Evolutionary conservation across 2,329 filamentous ascomycete species (phyloP).

Genomic region (Diaporthe destruens): DNA sequence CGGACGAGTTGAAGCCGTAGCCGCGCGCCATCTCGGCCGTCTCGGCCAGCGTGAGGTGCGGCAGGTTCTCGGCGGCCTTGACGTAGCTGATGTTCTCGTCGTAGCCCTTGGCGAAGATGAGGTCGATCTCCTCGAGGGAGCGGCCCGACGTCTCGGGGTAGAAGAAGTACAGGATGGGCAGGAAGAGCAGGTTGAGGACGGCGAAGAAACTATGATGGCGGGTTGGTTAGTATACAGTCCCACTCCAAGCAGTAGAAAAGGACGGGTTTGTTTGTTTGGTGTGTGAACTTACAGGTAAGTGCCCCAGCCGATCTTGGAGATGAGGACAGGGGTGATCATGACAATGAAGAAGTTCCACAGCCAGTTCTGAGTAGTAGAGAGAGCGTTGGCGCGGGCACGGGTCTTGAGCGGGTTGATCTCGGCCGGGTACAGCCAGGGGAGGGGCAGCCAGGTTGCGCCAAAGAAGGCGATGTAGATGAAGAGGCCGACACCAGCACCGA

Average conservation of each 20-base stretch:
- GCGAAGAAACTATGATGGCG: constrained; percentile 58
- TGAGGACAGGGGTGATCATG: constrained; percentile 74
- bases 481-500: constrained; percentile 75
- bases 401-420: constrained; percentile 66
- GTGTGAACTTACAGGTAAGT: constrained; percentile 38
- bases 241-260: too few relatives aligned
- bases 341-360: constrained; percentile 63
- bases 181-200: constrained; percentile 63
- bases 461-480: constrained; percentile 79
- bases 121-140: constrained; percentile 73
- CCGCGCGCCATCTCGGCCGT: constrained; percentile 39
- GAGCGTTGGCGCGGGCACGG: constrained; percentile 59
- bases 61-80: constrained; percentile 37
- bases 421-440: constrained; percentile 71
- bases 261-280: too few relatives aligned
- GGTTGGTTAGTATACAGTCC: not conserved
- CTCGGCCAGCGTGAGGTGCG: constrained; percentile 37
- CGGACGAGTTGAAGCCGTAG: constrained; percentile 39
- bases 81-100: constrained; percentile 39
- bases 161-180: constrained; percentile 64
- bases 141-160: constrained; percentile 62
- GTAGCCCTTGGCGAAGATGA: constrained; percentile 47
- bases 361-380: constrained; percentile 75
- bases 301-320: constrained; percentile 66
- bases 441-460: constrained; percentile 73